A percentile compares a stretch with the other conserved stretches of the same genome.
Conservation (phyloP, 257 asterid species). For the Anisodus acutangulus region DNA sequence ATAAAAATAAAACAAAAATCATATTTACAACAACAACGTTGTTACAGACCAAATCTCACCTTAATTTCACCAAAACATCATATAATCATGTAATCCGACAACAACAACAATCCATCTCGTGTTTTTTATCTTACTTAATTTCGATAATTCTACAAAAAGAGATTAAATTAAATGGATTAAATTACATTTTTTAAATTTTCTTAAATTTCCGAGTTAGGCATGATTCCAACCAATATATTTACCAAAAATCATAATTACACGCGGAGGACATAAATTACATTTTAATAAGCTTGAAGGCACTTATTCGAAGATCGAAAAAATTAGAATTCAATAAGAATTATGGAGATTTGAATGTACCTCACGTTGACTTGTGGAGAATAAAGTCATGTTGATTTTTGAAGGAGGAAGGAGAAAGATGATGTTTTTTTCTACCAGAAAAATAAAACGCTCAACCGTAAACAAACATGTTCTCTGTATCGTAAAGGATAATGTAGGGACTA, state of each 20-base stretch:
- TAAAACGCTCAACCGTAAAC: not conserved
- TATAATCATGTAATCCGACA: not conserved
- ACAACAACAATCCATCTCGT: not conserved
- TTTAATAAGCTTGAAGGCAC: not conserved
- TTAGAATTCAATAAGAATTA: not conserved
- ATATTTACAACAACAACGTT: too few relatives aligned
- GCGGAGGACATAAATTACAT: not conserved
- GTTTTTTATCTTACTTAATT: not conserved
- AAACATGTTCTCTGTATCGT: slow-evolving; percentile 7
- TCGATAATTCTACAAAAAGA: not conserved
- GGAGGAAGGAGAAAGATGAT: not conserved
- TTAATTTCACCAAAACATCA: not conserved
- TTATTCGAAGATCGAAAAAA: not conserved
- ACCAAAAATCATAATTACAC: too few relatives aligned
- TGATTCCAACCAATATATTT: too few relatives aligned
- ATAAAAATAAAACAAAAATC: not conserved
- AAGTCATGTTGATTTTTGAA: not conserved
- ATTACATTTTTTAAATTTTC: too few relatives aligned
- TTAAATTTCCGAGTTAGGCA: too few relatives aligned
- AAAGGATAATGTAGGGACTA: not conserved
- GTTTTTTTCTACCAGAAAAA: too few relatives aligned
- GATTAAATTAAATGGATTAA: not conserved
- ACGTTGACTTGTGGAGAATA: not conserved
- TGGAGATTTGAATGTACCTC: slow-evolving; percentile 16
- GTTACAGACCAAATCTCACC: too few relatives aligned